These are phyloP conservation scores for Leccinum disarticulatum DNA, from an alignment of 768 basidiomycete species.

Conservation along the genomic window DNA sequence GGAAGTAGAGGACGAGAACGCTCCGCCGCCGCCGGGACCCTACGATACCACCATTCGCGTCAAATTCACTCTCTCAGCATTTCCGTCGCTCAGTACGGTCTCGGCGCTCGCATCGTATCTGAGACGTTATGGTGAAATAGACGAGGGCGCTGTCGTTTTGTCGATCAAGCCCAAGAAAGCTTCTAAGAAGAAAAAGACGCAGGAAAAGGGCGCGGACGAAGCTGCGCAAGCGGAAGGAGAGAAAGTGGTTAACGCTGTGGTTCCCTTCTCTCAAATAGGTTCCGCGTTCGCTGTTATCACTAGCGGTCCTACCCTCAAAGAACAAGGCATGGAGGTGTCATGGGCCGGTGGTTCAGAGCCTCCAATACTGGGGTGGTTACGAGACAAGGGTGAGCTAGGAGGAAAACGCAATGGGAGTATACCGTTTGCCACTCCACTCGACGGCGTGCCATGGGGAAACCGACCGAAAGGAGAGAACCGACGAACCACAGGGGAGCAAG, in stretches of 20 bases:
- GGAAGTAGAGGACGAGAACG: constrained; percentile 39
- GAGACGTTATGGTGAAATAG: constrained; percentile 59
- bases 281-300: constrained; percentile 77
- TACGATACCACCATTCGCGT: constrained; percentile 76
- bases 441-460: background rate
- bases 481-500: constrained; percentile 20
- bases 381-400: constrained; percentile 67
- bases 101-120: constrained; percentile 41
- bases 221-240: constrained; percentile 38
- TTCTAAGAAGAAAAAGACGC: constrained; percentile 38
- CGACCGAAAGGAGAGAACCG: background rate
- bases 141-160: constrained; percentile 64
- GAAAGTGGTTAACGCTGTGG: constrained; percentile 67
- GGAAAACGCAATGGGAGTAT: constrained; percentile 6
- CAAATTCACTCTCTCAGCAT: constrained; percentile 60
- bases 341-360: constrained; percentile 79
- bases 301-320: constrained; percentile 50
- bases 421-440: constrained; percentile 28
- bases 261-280: constrained; percentile 74
- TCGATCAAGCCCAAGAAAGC: constrained; percentile 59
- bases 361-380: constrained; percentile 68
- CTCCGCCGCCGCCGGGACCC: constrained; percentile 60
- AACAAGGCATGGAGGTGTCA: constrained; percentile 63
- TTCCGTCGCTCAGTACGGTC: constrained; percentile 34
- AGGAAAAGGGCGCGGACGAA: constrained; percentile 26